These are phyloP conservation scores for Ustilago sp. DNA, from an alignment of 1,284 basidiomycete genomes.

Conservation along the genomic window DNA sequence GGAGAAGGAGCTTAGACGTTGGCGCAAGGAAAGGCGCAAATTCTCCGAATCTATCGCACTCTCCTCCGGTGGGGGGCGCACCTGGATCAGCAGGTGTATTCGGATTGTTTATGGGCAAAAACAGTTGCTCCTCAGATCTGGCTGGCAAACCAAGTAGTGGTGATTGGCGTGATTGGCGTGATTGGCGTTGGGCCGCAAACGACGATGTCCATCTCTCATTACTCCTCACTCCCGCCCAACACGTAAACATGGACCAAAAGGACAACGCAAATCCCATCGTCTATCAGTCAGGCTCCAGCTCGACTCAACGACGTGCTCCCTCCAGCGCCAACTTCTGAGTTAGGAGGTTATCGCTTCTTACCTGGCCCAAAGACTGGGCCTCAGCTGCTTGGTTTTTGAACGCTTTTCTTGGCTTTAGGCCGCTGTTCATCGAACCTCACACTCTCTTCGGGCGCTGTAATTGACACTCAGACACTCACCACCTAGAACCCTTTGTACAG, in stretches of 20 bases:
- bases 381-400: too few species aligned
- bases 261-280: conserved; percentile 43
- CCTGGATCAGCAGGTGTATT: conserved; percentile 31
- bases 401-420: too few species aligned
- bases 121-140: neutral
- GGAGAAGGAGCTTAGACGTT: conserved; percentile 3
- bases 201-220: neutral
- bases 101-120: conserved; percentile 22
- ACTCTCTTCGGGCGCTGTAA: too few species aligned
- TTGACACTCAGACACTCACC: too few species aligned
- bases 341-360: too few species aligned
- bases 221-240: conserved; percentile 2
- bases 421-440: too few species aligned
- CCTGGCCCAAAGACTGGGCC: too few species aligned
- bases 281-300: conserved; percentile 56
- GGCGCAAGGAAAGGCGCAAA: neutral
- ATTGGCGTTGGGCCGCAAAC: conserved; percentile 11
- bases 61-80: conserved; percentile 18
- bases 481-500: too few species aligned
- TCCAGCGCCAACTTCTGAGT: conserved; percentile 25
- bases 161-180: conserved; percentile 26
- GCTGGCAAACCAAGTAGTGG: conserved; percentile 8
- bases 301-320: conserved; percentile 59
- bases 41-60: conserved; percentile 1
- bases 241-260: conserved; percentile 47